A percentile compares a stretch with the other conserved stretches of the same genome.
phyloP scores from a whole-genome alignment of 495 filamentous ascomycete genomes.

The Penicillium cosmopolitanum region DNA sequence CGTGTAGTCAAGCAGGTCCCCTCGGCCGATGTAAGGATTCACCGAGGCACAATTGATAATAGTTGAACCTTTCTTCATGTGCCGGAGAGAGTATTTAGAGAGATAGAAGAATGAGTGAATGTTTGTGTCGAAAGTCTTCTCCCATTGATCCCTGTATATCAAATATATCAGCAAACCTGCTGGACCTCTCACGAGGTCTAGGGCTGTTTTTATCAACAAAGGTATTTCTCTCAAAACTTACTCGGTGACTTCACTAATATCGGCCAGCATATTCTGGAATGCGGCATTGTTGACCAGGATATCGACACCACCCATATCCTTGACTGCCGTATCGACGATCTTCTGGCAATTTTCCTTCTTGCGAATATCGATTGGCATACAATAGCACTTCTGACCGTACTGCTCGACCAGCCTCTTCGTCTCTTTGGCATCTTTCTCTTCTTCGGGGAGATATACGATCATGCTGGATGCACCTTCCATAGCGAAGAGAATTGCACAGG shows the following conservation, averaged over 20 bases:
- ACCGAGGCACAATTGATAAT: slow-evolving; percentile 86
- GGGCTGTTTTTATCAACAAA: no score
- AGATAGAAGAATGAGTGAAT: slow-evolving; percentile 77
- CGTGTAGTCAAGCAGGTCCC: slow-evolving; percentile 85
- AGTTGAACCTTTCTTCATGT: slow-evolving; percentile 74
- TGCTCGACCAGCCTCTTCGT: slow-evolving; percentile 73
- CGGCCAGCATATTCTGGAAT: slow-evolving; percentile 71
- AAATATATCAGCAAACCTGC: slow-evolving; percentile 1
- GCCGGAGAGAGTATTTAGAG: slow-evolving; percentile 75
- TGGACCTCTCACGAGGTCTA: neutral
- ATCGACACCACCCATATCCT: slow-evolving; percentile 69
- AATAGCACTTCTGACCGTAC: slow-evolving; percentile 61
- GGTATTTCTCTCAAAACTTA: slow-evolving; percentile 35
- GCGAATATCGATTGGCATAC: slow-evolving; percentile 65
- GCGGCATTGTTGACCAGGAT: slow-evolving; percentile 84
- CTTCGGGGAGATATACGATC: slow-evolving; percentile 74
- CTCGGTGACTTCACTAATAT: slow-evolving; percentile 75
- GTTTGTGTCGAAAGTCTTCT: slow-evolving; percentile 73
- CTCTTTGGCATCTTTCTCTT: slow-evolving; percentile 77
- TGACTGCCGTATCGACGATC: slow-evolving; percentile 65
- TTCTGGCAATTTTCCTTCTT: slow-evolving; percentile 70
- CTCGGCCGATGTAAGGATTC: slow-evolving; percentile 81
- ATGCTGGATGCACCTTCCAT: slow-evolving; percentile 81
- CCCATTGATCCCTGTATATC: slow-evolving; percentile 69
- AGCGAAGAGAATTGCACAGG: slow-evolving; percentile 77